Percentiles rank a stretch among this genome's conserved stretches.
Evolutionary conservation across 1,284 basidiomycete species (phyloP).

Genomic region (Sporisorium iseilematis-ciliati): DNA sequence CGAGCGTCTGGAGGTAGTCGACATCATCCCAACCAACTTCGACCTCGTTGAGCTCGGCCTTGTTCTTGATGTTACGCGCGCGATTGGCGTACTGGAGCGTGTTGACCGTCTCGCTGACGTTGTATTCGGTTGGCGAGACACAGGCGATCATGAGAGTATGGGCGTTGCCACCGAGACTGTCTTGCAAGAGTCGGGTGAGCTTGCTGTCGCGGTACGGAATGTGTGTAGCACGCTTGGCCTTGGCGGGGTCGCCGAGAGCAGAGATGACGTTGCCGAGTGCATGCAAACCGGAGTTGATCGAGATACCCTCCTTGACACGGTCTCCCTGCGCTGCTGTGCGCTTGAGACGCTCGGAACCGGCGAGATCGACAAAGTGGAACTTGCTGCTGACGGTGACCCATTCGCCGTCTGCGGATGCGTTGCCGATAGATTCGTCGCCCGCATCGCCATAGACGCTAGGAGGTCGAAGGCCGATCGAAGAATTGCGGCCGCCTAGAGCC

Average conservation of each 20-base stretch:
- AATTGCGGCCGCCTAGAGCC: constrained; percentile 33
- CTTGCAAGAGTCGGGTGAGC: constrained; percentile 90
- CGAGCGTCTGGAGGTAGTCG: constrained; percentile 83
- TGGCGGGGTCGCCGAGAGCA: constrained; percentile 91
- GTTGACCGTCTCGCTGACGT: constrained; percentile 92
- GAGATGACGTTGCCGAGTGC: constrained; percentile 98
- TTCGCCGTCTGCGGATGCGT: constrained; percentile 45
- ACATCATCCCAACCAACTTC: constrained; percentile 99
- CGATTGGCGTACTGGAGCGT: constrained; percentile 98
- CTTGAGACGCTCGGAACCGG: constrained; percentile 85
- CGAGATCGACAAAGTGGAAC: constrained; percentile 98
- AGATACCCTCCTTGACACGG: constrained; percentile 88
- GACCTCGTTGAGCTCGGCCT: constrained; percentile 88
- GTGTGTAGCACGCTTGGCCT: constrained; percentile 74
- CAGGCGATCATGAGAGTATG: constrained; percentile 99
- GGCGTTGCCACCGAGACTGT: constrained; percentile 97
- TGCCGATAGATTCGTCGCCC: constrained; percentile 24
- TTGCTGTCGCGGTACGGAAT: constrained; percentile 98
- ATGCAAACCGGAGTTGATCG: constrained; percentile 92
- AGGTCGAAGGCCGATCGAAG: constrained; percentile 44
- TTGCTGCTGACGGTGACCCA: constrained; percentile 91
- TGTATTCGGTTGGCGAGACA: constrained; percentile 94
- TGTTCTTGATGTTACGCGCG: constrained; percentile 96
- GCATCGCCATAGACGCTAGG: constrained; percentile 33
- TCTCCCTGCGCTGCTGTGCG: constrained; percentile 79